These are phyloP conservation scores for Mortierella hygrophila DNA, from an alignment of 192 early-diverging fungal species.

Conservation along the genomic window DNA sequence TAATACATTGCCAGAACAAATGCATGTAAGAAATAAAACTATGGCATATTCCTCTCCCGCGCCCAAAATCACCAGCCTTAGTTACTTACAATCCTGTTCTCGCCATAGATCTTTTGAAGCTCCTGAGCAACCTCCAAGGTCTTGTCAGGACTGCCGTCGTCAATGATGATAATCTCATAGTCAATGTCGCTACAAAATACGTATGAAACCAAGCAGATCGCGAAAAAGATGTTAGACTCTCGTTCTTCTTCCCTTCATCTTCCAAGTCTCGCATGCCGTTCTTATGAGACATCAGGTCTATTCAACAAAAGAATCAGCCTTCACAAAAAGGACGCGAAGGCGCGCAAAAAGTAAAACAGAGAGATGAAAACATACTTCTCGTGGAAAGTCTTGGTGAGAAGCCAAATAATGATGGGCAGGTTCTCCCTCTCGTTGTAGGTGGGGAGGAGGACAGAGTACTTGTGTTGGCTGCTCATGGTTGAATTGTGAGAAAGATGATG, in stretches of 20 bases:
- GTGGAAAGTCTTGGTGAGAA: conserved; percentile 89
- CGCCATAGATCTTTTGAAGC: conserved; percentile 87
- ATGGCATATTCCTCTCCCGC: not conserved
- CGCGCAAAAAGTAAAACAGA: not conserved
- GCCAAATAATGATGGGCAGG: conserved; percentile 94
- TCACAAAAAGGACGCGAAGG: not conserved
- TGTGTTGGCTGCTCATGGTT: conserved; percentile 59
- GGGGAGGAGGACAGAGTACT: conserved; percentile 96
- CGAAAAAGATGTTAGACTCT: conserved; percentile 2
- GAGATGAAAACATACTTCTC: conserved; percentile 66
- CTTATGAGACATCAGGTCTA: too few species aligned
- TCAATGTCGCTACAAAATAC: conserved; percentile 75
- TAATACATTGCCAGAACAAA: not conserved
- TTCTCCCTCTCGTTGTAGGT: conserved; percentile 99
- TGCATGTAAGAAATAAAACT: not conserved
- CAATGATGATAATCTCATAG: conserved; percentile 98
- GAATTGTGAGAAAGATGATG: conserved; percentile 12
- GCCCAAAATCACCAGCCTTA: too few species aligned
- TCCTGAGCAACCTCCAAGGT: conserved; percentile 95
- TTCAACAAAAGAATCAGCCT: too few species aligned
- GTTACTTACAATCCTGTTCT: conserved; percentile 82
- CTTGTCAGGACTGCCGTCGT: conserved; percentile 95
- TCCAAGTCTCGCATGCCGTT: too few species aligned
- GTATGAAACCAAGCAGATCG: not conserved
- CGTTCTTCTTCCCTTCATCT: conserved; percentile 8